Base-by-base conservation (phyloP, 2,329 filamentous ascomycete genomes). In the Claviceps cyperi region DNA sequence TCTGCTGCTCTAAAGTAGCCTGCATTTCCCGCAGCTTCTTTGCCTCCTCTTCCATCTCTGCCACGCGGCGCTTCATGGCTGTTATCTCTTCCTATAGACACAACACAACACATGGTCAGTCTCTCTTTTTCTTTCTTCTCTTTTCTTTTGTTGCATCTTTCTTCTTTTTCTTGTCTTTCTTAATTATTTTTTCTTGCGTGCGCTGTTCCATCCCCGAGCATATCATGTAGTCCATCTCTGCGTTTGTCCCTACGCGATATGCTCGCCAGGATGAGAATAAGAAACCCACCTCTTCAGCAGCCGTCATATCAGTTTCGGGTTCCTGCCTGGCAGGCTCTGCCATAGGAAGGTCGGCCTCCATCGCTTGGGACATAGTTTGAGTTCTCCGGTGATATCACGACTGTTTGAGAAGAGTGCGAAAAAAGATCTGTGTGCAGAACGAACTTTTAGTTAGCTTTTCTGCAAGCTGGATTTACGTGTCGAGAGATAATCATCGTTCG, bases 41-140 rank as follows among this genome's bases (percentile, higher is more conserved):
- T 5, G 86, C 86, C 72, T 92, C 86, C 61, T 87, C 85, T 70
- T 92, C 86, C 86, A 92, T 92, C 71, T 92, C 86, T 55, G 84
- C 86, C 55, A 92, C 86, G 58, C 86, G 78, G 60, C 78, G 78
- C 75, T 91, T 92, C 86, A 92, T 92, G 52, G 84, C 86, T 53
- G 80, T 81, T 61, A 92, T 91, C 68, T 92, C 86, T 75, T 91
- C 76, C 77, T 80, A 64, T 45, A 32, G 40, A 47, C 53, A 56
- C 53, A 55, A 40, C 22, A 49, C 44, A 37, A 50, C 51, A 44
- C 35, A 40, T 53, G 53, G 64, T 66, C 63, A 67, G 64, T 60
- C 56, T 59, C 55, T 51, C n/a, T 24, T 19, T 32, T 47, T 47
- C 36, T 45, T 8, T 36, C 14, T 45, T 19, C 19, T 15, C 14